Conservation (phyloP, 257 asterid genomes). For the Penstemon eatonii region DNA sequence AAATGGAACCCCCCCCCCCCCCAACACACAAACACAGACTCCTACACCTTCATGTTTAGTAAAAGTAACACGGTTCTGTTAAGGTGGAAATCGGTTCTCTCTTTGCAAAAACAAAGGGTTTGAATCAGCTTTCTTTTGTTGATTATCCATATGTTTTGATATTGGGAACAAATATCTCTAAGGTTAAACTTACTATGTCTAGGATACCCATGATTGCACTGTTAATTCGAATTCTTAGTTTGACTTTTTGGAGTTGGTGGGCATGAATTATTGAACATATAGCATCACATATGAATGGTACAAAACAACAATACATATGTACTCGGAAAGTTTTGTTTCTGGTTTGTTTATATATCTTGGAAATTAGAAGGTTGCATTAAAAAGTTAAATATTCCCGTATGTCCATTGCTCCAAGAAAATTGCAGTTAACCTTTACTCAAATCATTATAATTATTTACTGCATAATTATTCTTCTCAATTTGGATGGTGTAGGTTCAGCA, state of each 20-base stretch:
- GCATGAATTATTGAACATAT: background rate
- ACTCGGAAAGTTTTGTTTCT: background rate
- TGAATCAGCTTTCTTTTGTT: background rate
- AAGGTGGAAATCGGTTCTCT: background rate
- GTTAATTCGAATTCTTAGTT: background rate
- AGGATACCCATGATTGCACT: background rate
- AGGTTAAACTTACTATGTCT: background rate
- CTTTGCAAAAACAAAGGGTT: background rate
- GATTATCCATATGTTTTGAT: background rate
- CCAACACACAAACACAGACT: too few relatives aligned
- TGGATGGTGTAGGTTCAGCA: constrained; percentile 77
- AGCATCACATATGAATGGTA: too few relatives aligned
- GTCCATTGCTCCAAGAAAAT: background rate
- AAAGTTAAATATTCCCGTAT: background rate
- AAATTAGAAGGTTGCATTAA: background rate
- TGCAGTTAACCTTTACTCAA: background rate
- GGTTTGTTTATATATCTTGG: background rate
- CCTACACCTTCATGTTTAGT: too few relatives aligned
- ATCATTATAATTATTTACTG: background rate
- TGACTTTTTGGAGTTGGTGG: background rate
- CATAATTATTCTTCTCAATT: background rate
- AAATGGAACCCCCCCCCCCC: too few relatives aligned
- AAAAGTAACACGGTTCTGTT: background rate
- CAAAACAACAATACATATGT: background rate
- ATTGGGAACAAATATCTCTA: background rate